Percentiles rank a stretch among this genome's conserved stretches.
phyloP scores from a whole-genome alignment of 345 rosid genomes.

The Angophora floribunda region DNA sequence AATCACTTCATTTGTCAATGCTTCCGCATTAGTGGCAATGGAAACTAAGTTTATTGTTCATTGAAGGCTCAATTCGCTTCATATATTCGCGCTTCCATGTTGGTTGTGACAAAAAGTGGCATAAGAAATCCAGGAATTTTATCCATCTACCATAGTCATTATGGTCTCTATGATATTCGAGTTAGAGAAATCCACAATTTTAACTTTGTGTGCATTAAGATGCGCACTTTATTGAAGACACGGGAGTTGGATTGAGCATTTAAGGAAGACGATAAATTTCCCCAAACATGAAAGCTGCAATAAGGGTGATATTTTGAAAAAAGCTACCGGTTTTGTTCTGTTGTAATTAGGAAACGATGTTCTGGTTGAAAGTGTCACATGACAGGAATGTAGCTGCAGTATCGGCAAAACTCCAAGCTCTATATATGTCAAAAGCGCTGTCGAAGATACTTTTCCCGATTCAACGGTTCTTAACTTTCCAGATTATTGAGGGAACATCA shows the following conservation, averaged over 20 bases:
- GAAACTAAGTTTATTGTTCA: not conserved
- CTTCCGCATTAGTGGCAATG: not conserved
- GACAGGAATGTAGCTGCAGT: too few relatives aligned
- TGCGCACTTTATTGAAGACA: not conserved
- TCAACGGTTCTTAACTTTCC: not conserved
- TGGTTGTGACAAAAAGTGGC: not conserved
- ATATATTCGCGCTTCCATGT: not conserved
- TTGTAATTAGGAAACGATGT: too few relatives aligned
- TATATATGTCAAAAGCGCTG: too few relatives aligned
- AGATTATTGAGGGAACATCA: too few relatives aligned
- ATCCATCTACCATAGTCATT: not conserved
- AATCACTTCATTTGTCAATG: too few relatives aligned
- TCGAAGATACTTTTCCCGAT: too few relatives aligned
- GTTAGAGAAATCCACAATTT: not conserved
- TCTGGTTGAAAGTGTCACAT: too few relatives aligned
- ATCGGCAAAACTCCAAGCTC: too few relatives aligned
- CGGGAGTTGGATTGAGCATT: not conserved
- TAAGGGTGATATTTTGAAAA: not conserved
- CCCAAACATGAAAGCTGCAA: not conserved
- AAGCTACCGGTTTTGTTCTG: too few relatives aligned
- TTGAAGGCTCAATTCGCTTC: not conserved
- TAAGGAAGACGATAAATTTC: not conserved
- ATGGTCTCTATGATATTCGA: not conserved
- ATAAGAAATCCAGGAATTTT: not conserved
- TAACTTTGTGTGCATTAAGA: fast-evolving